Evolutionary conservation across 2,329 filamentous ascomycete species (phyloP).

Genomic region (Fusarium sterilihyphosum): DNA sequence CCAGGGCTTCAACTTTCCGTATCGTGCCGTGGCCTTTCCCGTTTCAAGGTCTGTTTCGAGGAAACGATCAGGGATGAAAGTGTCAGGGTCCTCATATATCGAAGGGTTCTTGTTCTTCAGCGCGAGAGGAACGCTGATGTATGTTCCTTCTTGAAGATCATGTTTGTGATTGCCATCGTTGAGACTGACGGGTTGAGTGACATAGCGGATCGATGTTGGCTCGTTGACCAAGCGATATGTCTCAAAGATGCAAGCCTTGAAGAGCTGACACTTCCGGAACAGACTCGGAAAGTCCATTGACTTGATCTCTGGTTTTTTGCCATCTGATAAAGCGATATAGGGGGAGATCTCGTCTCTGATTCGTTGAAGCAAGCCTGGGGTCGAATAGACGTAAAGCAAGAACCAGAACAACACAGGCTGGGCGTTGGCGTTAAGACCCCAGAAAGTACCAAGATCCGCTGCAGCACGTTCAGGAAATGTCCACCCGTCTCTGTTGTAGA

Average conservation of each 20-base stretch:
- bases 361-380: conserved; percentile 4
- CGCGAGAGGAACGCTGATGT: conserved; percentile 29
- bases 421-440: conserved; percentile 36
- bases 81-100: conserved; percentile 28
- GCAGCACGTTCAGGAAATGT: conserved; percentile 10
- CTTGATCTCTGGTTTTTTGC: not conserved
- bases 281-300: conserved; percentile 20
- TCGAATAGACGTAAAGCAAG: conserved; percentile 29
- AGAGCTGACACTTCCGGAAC: conserved; percentile 27
- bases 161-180: conserved; percentile 19
- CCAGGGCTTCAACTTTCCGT: conserved; percentile 38
- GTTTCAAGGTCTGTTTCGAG: conserved; percentile 15
- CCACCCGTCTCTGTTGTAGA: conserved; percentile 23
- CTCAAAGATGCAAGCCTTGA: conserved; percentile 39
- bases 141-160: conserved; percentile 31
- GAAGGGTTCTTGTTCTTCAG: conserved; percentile 22
- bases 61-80: conserved; percentile 37
- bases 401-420: conserved; percentile 39
- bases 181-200: conserved; percentile 21
- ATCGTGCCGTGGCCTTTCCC: conserved; percentile 21
- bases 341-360: conserved; percentile 28
- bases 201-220: conserved; percentile 29
- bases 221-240: conserved; percentile 35
- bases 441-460: conserved; percentile 23
- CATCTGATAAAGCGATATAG: conserved; percentile 2